Percentiles rank a stretch among this genome's conserved stretches.
These are phyloP conservation scores for Thelephora aurantiotincta DNA, from an alignment of 768 basidiomycete genomes.

Conservation along the genomic window DNA sequence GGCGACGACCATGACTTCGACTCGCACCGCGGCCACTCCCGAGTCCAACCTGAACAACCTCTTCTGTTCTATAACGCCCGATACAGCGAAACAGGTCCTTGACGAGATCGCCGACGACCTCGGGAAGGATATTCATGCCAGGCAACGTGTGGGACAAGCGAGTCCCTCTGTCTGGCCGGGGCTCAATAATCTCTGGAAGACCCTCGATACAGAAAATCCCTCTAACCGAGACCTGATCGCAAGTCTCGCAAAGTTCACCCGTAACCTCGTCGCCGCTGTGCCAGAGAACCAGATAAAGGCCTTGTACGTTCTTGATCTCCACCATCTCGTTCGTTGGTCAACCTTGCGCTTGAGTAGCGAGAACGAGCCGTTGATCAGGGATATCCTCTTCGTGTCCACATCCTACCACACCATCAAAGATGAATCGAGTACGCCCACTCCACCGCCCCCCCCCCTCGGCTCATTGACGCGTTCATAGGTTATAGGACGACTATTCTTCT, in stretches of 20 bases:
- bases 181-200: slow-evolving; percentile 41
- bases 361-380: slow-evolving; percentile 58
- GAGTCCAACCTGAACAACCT: too few relatives aligned
- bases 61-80: neutral
- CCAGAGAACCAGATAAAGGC: slow-evolving; percentile 56
- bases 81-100: neutral
- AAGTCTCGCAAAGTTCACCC: slow-evolving; percentile 55
- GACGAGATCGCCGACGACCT: neutral
- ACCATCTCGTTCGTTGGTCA: neutral
- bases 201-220: slow-evolving; percentile 19
- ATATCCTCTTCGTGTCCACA: slow-evolving; percentile 57
- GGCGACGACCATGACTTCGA: slow-evolving; percentile 1
- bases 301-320: slow-evolving; percentile 37
- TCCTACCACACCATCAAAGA: slow-evolving; percentile 64
- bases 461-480: slow-evolving; percentile 26
- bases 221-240: slow-evolving; percentile 26
- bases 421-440: slow-evolving; percentile 26
- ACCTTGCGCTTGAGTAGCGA: slow-evolving; percentile 27
- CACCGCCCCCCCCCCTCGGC: neutral
- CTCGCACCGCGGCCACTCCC: neutral
- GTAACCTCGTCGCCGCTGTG: slow-evolving; percentile 72
- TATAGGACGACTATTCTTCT: slow-evolving; percentile 49
- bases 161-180: slow-evolving; percentile 39
- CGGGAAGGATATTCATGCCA: slow-evolving; percentile 8
- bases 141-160: slow-evolving; percentile 20